These are phyloP conservation scores for Pugionium dolabratum DNA, from an alignment of 345 rosid species.

Conservation along the genomic window DNA sequence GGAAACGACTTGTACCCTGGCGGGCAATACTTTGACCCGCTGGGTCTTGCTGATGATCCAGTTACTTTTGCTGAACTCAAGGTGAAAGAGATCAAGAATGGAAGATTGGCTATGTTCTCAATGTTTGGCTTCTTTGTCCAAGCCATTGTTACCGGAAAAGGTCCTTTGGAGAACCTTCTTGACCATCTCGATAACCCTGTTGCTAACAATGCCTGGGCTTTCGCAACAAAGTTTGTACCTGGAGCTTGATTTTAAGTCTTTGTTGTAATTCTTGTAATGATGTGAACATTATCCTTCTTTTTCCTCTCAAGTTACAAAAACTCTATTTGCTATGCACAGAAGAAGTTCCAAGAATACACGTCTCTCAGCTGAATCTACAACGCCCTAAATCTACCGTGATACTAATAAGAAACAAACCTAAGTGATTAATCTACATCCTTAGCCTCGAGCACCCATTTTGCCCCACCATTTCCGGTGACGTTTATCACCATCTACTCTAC, in stretches of 20 bases:
- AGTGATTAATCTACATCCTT: slow-evolving; percentile 1
- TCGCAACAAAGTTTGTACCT: slow-evolving; percentile 88
- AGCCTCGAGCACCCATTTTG: slow-evolving; percentile 39
- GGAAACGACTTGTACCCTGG: slow-evolving; percentile 94
- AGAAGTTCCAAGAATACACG: slow-evolving; percentile 11
- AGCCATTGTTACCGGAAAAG: slow-evolving; percentile 93
- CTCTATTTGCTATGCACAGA: slow-evolving; percentile 38
- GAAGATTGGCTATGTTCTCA: slow-evolving; percentile 93
- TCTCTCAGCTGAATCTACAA: slow-evolving; percentile 36
- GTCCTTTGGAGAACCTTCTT: slow-evolving; percentile 87
- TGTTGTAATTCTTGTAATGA: slow-evolving; percentile 17
- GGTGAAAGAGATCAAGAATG: slow-evolving; percentile 97
- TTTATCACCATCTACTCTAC: slow-evolving; percentile 47
- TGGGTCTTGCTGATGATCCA: slow-evolving; percentile 89
- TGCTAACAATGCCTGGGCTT: slow-evolving; percentile 98
- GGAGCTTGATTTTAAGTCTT: slow-evolving; percentile 53
- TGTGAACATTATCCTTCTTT: slow-evolving; percentile 40
- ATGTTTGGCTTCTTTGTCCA: slow-evolving; percentile 99
- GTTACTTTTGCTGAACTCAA: slow-evolving; percentile 86
- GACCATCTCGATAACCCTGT: slow-evolving; percentile 94
- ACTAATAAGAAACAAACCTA: slow-evolving; percentile 34
- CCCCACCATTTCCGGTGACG: slow-evolving; percentile 80
- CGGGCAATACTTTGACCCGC: slow-evolving; percentile 86
- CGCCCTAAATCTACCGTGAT: slow-evolving; percentile 32
- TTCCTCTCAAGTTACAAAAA: slow-evolving; percentile 35